Evolutionary conservation across 352 stramenopile genomes (phyloP), one percentile per base, ranked within the genome.

Genomic region (Phytophthora brassicae): DNA sequence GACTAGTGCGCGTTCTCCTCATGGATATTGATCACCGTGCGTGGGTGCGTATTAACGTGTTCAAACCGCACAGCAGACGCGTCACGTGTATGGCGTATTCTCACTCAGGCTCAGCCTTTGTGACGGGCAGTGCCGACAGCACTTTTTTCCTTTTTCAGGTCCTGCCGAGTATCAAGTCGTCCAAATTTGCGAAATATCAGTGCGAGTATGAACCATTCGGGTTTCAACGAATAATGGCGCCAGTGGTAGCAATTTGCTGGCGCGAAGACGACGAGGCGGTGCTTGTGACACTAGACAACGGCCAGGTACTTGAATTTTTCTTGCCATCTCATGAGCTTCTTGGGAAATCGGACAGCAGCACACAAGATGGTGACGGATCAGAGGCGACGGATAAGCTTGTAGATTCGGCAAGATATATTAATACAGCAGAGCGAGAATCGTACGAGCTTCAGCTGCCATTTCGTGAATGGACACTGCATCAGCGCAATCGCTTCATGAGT

Each of bases 101-200:
- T n/a, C 60, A 79, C 3, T 80, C 84, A 16, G 85, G 83, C 16
- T 62, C 38, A 38, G 24, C 39, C 9, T 75, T 98, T 44, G 90
- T 84, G 7, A 90, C 92, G 2, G 75, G 68, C 16, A 92, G 84
- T 50, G 70, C 68, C 9, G 94, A 98, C 55, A 57, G 55, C 29
- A 97, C 80, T 19, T 64, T 97, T 36, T 97, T 98, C 55, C 76
- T 98, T 24, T 96, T 98, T 55, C 74, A 73, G 23, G 50, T 86
- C 9, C 65, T 81, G 1, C 66, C 68, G n/a, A 86, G 54, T 44
- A 49, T 60, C 22, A 89, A 81, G 43, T 80, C 60, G 12, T 79
- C 73, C 23, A 77, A 85, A 56, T 80, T 79, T 57, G 69, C 72
- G 1, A 83, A 73, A 63, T 86, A 81, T 26, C 62, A 72, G 36